Evolutionary conservation across 1,284 basidiomycete species (phyloP), one percentile per base, ranked within the genome.

Genomic region (Boletus austroedulis): DNA sequence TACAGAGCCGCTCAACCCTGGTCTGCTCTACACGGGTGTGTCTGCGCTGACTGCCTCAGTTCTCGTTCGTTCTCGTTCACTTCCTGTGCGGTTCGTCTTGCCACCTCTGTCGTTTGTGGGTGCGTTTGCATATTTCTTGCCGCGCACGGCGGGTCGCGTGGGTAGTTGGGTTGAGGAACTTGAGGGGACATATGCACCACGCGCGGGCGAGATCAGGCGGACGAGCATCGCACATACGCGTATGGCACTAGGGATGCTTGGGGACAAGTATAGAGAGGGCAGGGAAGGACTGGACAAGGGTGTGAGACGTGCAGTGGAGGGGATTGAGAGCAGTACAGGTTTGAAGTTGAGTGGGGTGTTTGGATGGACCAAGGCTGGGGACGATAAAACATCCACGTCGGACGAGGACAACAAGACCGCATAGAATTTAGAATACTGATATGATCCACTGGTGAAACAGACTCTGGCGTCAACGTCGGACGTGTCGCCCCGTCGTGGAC

Each of bases 1-100:
- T 1, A 80, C 89, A 53, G 95, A 98, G 76, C 79, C 86, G 1
- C 81, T 97, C 40, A 94, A 88, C 8, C 95, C 95, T 1, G 92
- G 90, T 21, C 70, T 90, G 14, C 86, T 95, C 59, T 95, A 95
- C 76, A 87, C 94, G 56, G 92, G 93, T 49, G 84, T 98, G 41
- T 87, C 92, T 2, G 87, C 92, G 5, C 85, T 98, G 48, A 90
- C 91, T 1, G 92, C 90, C 2, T 92, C 92, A 56, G 88, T 98
- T 65, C 73, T 97, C 56, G 85, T 90, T 0, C 87, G 94, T 41
- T 89, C 88, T 62, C 87, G 94, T 40, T 69, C 76, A 43, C 75
- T 92, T 58, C 80, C 85, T 34, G 76, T 83, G 17, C 88, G 93
- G 36, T 68, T 89, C 58, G 63, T 87, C 38, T 78, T 93, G 12